Conservation (phyloP, 495 filamentous ascomycete genomes). For the Penicillium cataractarum region DNA sequence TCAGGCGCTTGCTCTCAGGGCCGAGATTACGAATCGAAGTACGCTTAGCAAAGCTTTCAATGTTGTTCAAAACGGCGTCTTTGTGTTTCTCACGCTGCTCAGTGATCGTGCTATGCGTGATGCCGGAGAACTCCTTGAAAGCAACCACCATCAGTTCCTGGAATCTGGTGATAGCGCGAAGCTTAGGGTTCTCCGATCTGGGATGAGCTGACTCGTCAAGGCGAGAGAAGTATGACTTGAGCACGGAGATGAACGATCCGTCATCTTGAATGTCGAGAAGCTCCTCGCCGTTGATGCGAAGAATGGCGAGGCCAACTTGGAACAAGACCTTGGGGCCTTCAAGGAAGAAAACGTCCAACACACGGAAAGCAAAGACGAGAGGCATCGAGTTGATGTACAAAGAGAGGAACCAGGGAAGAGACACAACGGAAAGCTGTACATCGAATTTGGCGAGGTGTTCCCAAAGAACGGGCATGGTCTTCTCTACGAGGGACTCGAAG, state of each 20-base stretch:
- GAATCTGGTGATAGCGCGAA: slow-evolving; percentile 90
- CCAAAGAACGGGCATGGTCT: slow-evolving; percentile 98
- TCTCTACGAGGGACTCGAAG: slow-evolving; percentile 95
- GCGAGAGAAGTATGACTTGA: slow-evolving; percentile 92
- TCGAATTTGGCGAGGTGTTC: slow-evolving; percentile 93
- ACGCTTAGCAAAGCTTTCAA: slow-evolving; percentile 95
- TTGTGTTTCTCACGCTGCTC: slow-evolving; percentile 92
- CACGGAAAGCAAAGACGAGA: slow-evolving; percentile 92
- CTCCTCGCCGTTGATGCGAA: slow-evolving; percentile 97
- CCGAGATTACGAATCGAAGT: slow-evolving; percentile 95
- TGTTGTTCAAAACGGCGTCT: slow-evolving; percentile 86
- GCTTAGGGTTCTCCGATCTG: slow-evolving; percentile 88
- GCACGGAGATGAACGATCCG: slow-evolving; percentile 92
- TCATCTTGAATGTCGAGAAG: slow-evolving; percentile 94
- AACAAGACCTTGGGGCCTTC: slow-evolving; percentile 98
- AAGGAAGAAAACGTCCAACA: slow-evolving; percentile 96
- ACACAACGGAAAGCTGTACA: slow-evolving; percentile 98
- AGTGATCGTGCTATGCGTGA: slow-evolving; percentile 88
- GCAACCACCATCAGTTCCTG: slow-evolving; percentile 98
- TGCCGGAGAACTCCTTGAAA: slow-evolving; percentile 94
- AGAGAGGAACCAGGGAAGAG: slow-evolving; percentile 95
- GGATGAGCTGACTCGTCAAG: slow-evolving; percentile 96
- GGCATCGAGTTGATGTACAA: slow-evolving; percentile 99
- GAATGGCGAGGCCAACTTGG: slow-evolving; percentile 92
- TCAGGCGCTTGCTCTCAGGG: slow-evolving; percentile 89